Base-by-base conservation (phyloP, 208 protist genomes). In the Angomonas ambiguus region DNA sequence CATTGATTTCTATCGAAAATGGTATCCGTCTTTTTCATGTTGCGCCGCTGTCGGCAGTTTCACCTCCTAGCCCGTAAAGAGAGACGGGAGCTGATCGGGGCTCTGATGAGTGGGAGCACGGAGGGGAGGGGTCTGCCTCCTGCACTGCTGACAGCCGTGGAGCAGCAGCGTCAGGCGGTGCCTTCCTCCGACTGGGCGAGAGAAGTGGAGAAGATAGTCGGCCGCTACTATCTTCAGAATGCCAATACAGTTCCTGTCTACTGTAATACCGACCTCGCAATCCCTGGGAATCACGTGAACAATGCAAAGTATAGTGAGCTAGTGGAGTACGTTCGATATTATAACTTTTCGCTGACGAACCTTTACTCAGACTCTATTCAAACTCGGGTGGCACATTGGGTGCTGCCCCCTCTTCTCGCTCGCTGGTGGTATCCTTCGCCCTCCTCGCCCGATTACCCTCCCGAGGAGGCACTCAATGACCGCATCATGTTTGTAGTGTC, bases 241-340 rank as follows among this genome's bases (percentile, higher is more conserved):
- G 53, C 53, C 2, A 16, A 20, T 4, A 33, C 20, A 2, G 34
- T 28, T 13, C 2, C 53, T 13, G 25, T 59, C 2, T 35, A 31
- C 6, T 20, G 20, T 28, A 30, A 59, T 28, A n/a, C 16, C 4
- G 3, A 32, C 20, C 28, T 59, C 22, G 53, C 53, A 5, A 16
- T 28, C 27, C 24, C 24, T 5, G 53, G 53, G 2, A 28, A 59
- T 31, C 53, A 59, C 53, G 53, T 59, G 4, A 59, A 59, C 53
- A 59, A 59, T 28, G 20, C 20, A 16, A 22, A 28, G 2, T 59
- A 59, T 28, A 28, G 27, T 13, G 53, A 59, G 16, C 28, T 59
- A n/a, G 20, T 31, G 4, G 53, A 59, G 25, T 28, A 33, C 10
- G 53, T 5, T n/a, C 53, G 53, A 4, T 59, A 16, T 28, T 59